These are phyloP conservation scores for Trametes elegans DNA, from an alignment of 768 basidiomycete species.

Conservation along the genomic window DNA sequence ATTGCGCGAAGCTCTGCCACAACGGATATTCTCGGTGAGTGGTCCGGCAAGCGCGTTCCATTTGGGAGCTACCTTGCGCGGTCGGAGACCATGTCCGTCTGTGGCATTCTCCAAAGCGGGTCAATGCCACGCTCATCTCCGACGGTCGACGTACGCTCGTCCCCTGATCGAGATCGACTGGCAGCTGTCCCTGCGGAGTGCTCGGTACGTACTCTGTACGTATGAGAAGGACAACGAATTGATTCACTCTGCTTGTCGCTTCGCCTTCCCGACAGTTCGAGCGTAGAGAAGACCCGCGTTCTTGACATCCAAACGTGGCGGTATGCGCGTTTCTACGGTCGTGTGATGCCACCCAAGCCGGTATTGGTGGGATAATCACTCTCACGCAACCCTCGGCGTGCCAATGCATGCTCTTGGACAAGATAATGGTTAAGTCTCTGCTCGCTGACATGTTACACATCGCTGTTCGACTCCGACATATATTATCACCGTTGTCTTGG, in stretches of 20 bases:
- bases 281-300: not conserved
- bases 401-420: no score
- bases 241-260: not conserved
- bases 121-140: conserved; percentile 3
- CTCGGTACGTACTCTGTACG: not conserved
- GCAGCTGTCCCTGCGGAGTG: not conserved
- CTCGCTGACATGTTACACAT: no score
- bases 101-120: no score
- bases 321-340: not conserved
- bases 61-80: no score
- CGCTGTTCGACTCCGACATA: no score
- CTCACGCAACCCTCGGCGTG: not conserved
- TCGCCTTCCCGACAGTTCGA: conserved; percentile 5
- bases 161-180: conserved; percentile 1
- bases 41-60: no score
- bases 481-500: no score
- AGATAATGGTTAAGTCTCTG: no score
- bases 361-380: not conserved
- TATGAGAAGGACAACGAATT: not conserved
- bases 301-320: not conserved
- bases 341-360: conserved; percentile 1
- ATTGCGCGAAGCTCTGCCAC: no score
- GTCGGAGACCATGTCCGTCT: no score
- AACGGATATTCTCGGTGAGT: no score
- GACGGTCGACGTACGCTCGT: not conserved